Conservation (phyloP, 2,329 filamentous ascomycete species). For the Penicillium corylophilum region DNA sequence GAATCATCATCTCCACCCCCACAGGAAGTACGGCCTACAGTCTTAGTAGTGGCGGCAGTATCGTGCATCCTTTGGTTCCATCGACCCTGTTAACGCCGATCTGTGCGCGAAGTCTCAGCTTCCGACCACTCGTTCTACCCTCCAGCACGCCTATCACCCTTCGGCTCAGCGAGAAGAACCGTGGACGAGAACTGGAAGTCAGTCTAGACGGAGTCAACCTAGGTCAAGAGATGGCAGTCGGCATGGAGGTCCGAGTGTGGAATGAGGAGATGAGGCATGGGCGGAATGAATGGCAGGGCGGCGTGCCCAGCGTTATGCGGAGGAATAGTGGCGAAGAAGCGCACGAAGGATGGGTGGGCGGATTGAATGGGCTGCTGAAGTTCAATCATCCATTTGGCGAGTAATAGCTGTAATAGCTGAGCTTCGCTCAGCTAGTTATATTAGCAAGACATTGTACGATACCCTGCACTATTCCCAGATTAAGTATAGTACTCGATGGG, state of each 20-base stretch:
- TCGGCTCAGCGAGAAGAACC: conserved; percentile 75
- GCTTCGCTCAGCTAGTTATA: no score
- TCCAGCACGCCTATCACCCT: conserved; percentile 81
- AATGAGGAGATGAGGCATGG: conserved; percentile 70
- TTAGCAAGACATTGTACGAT: not conserved
- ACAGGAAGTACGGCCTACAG: conserved; percentile 96
- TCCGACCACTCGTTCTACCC: conserved; percentile 85
- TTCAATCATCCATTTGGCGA: conserved; percentile 97
- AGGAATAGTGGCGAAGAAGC: conserved; percentile 52
- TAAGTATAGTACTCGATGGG: no score
- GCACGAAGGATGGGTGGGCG: conserved; percentile 95
- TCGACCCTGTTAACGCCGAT: conserved; percentile 90
- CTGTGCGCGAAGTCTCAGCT: conserved; percentile 86
- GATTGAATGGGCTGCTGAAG: conserved; percentile 87
- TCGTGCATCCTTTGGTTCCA: conserved; percentile 89
- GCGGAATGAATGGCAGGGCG: conserved; percentile 64
- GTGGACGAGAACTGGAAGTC: conserved; percentile 72
- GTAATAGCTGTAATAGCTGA: no score
- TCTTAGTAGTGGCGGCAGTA: conserved; percentile 86
- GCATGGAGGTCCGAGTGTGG: conserved; percentile 83
- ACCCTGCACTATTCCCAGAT: not conserved
- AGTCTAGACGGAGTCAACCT: conserved; percentile 73
- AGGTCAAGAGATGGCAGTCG: conserved; percentile 66
- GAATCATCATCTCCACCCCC: conserved; percentile 89
- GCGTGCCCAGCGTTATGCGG: conserved; percentile 88